Percentiles rank a stretch among this genome's conserved stretches.
These are phyloP conservation scores for Simplicillium sp. DNA, from an alignment of 2,329 filamentous ascomycete species.

Conservation along the genomic window DNA sequence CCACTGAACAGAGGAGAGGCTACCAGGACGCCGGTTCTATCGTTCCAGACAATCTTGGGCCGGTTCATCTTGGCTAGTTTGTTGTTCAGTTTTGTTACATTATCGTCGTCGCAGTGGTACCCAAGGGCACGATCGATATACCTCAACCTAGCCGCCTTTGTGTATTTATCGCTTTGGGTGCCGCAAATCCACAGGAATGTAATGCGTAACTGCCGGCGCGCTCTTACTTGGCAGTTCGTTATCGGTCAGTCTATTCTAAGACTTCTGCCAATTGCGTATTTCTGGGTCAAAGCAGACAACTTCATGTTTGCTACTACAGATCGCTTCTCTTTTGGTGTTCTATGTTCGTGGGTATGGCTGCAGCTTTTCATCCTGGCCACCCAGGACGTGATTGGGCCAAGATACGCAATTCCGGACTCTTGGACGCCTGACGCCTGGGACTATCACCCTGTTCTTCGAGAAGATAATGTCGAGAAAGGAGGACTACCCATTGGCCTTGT, in stretches of 20 bases:
- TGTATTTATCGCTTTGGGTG: slow-evolving; percentile 83
- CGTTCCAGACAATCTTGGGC: slow-evolving; percentile 47
- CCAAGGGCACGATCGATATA: slow-evolving; percentile 43
- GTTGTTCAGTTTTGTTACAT: slow-evolving; percentile 45
- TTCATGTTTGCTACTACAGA: slow-evolving; percentile 71
- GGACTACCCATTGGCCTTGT: slow-evolving; percentile 68
- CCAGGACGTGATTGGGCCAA: slow-evolving; percentile 78
- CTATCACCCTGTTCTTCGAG: slow-evolving; percentile 82
- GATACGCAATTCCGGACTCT: slow-evolving; percentile 70
- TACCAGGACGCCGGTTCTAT: slow-evolving; percentile 18
- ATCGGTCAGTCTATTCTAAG: slow-evolving; percentile 73
- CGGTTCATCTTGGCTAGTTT: slow-evolving; percentile 48
- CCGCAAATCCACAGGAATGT: slow-evolving; percentile 90
- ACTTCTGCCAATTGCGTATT: slow-evolving; percentile 73
- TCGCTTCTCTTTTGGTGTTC: slow-evolving; percentile 48
- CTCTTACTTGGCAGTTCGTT: slow-evolving; percentile 86
- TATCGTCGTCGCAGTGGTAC: slow-evolving; percentile 54
- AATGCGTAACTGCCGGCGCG: slow-evolving; percentile 82
- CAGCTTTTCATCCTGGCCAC: slow-evolving; percentile 71
- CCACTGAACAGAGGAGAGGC: slow-evolving; percentile 16
- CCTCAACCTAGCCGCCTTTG: slow-evolving; percentile 54
- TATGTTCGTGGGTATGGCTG: slow-evolving; percentile 72
- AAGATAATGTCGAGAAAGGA: slow-evolving; percentile 72
- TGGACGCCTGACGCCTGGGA: slow-evolving; percentile 76
- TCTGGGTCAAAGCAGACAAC: slow-evolving; percentile 70